A percentile compares a stretch with the other conserved stretches of the same genome.
Conservation (phyloP, 192 early-diverging fungal species). For the Backusella mclennaniae region DNA sequence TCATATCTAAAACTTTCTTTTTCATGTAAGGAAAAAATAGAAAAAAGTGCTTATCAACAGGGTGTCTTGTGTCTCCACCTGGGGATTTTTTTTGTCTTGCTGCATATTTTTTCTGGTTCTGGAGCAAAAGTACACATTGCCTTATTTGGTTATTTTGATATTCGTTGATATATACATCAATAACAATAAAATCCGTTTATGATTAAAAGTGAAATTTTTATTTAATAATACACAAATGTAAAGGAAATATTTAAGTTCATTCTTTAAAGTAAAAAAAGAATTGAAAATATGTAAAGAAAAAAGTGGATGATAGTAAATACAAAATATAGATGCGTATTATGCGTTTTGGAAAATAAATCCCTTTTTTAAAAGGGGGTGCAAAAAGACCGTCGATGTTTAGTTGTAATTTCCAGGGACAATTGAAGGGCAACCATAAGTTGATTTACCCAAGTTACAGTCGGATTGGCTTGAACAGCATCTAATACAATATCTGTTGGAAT, state of each 20-base stretch:
- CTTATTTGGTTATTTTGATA: not conserved
- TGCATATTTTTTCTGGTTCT: not conserved
- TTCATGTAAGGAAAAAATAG: not conserved
- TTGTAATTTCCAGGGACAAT: constrained; percentile 45
- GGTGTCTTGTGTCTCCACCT: not conserved
- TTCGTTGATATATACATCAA: not conserved
- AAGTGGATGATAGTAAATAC: not conserved
- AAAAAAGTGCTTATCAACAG: not conserved
- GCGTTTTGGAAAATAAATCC: not conserved
- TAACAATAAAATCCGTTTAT: not conserved
- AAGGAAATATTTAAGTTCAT: not conserved
- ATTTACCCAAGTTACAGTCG: constrained; percentile 34
- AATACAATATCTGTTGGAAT: constrained; percentile 28
- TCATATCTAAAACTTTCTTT: not conserved
- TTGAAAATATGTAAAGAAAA: not conserved
- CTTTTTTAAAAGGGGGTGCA: not conserved
- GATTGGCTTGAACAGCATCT: constrained; percentile 28
- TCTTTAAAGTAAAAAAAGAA: not conserved
- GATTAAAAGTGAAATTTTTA: not conserved
- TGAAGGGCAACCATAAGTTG: constrained; percentile 37
- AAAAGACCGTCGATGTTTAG: not conserved
- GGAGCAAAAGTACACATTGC: not conserved
- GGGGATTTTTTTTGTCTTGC: too few species aligned
- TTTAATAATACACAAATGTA: not conserved
- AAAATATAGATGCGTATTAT: not conserved